phyloP scores from a whole-genome alignment of 495 filamentous ascomycete genomes.

The Penicilliopsis zonata region DNA sequence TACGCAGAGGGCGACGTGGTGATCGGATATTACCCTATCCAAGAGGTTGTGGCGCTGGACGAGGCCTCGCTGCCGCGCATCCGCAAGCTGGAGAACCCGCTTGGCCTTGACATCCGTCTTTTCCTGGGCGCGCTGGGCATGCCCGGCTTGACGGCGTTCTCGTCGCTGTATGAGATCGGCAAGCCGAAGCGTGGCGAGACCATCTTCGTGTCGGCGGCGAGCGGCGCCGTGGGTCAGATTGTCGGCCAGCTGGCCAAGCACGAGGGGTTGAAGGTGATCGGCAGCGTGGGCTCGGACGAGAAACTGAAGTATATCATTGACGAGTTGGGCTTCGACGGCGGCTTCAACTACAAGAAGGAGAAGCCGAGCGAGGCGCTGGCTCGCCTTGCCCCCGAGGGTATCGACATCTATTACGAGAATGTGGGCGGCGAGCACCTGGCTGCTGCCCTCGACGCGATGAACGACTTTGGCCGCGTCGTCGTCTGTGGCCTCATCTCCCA shows the following conservation, averaged over 20 bases:
- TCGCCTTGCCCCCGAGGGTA: slow-evolving; percentile 66
- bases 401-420: slow-evolving; percentile 95
- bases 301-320: slow-evolving; percentile 57
- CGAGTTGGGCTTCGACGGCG: slow-evolving; percentile 55
- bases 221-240: slow-evolving; percentile 73
- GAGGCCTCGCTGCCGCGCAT: slow-evolving; percentile 19
- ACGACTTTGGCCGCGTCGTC: slow-evolving; percentile 57
- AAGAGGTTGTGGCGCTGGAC: slow-evolving; percentile 41
- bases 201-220: slow-evolving; percentile 73
- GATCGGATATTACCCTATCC: slow-evolving; percentile 43
- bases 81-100: slow-evolving; percentile 29
- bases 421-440: slow-evolving; percentile 85
- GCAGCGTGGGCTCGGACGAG: slow-evolving; percentile 55
- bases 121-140: slow-evolving; percentile 72
- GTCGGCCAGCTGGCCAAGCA: slow-evolving; percentile 81
- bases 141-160: slow-evolving; percentile 79
- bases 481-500: slow-evolving; percentile 62
- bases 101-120: slow-evolving; percentile 30
- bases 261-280: slow-evolving; percentile 77
- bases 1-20: slow-evolving; percentile 59
- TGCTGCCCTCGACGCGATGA: slow-evolving; percentile 59
- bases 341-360: slow-evolving; percentile 72
- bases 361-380: slow-evolving; percentile 55
- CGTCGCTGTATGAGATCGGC: slow-evolving; percentile 69
- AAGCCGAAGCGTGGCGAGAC: slow-evolving; percentile 81